These are phyloP conservation scores for Escovopsis weberi DNA, from an alignment of 2,329 filamentous ascomycete species.

Conservation along the genomic window DNA sequence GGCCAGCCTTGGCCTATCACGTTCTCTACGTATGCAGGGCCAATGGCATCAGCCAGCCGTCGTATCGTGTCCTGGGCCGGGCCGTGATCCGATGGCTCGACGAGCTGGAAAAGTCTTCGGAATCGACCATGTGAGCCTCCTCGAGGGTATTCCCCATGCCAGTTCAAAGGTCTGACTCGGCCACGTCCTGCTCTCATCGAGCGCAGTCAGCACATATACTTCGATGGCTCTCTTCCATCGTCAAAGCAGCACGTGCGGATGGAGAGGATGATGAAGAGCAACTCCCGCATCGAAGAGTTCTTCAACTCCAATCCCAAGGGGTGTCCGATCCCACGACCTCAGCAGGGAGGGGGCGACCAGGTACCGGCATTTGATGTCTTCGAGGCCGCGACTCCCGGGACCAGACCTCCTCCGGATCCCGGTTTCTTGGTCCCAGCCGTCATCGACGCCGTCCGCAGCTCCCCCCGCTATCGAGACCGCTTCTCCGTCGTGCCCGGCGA, in stretches of 20 bases:
- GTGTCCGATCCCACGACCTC: constrained; percentile 12
- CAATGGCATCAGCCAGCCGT: constrained; percentile 39
- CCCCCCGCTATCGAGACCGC: constrained; percentile 24
- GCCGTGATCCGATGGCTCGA: constrained; percentile 49
- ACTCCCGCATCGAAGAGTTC: constrained; percentile 38
- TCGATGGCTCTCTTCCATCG: constrained; percentile 67
- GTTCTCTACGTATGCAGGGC: constrained; percentile 43
- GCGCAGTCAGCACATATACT: constrained; percentile 50
- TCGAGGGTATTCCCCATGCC: too few species aligned
- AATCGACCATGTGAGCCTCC: constrained; percentile 45
- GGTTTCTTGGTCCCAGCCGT: constrained; percentile 67
- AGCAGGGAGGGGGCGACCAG: not conserved
- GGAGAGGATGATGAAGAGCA: constrained; percentile 42
- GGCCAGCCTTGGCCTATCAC: constrained; percentile 64
- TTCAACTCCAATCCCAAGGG: constrained; percentile 16
- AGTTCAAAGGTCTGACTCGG: not conserved
- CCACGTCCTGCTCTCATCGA: constrained; percentile 1
- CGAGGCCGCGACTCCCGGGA: constrained; percentile 8
- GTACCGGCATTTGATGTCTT: constrained; percentile 10
- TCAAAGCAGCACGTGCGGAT: constrained; percentile 50
- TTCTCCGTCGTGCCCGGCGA: constrained; percentile 61
- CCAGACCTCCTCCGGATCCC: constrained; percentile 31
- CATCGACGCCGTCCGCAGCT: constrained; percentile 50
- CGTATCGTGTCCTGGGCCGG: constrained; percentile 48
- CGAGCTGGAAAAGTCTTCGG: constrained; percentile 31